Conservation (phyloP, 2,329 filamentous ascomycete species). For the Gnomoniopsis sp. region DNA sequence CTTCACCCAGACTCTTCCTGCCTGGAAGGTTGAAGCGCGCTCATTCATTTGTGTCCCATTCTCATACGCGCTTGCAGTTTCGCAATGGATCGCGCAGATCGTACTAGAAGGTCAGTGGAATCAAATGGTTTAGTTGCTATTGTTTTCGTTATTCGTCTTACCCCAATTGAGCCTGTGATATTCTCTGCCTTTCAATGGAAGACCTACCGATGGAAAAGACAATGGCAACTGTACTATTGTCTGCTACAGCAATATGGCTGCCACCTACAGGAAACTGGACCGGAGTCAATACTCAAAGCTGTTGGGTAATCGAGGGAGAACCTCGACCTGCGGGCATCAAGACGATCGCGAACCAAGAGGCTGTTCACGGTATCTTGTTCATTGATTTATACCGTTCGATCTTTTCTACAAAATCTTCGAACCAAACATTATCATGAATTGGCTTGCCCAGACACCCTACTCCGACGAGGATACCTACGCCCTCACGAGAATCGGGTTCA, state of each 20-base stretch:
- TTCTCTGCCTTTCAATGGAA: neutral
- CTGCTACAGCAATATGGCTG: neutral
- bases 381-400: too few relatives aligned
- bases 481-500: neutral
- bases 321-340: neutral
- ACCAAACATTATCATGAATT: neutral
- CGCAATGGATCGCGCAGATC: conserved; percentile 17
- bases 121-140: neutral
- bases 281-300: neutral
- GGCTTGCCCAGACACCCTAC: neutral
- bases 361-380: too few relatives aligned
- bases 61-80: too few relatives aligned
- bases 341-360: neutral
- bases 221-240: neutral
- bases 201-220: neutral
- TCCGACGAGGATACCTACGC: neutral
- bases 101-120: conserved; percentile 16
- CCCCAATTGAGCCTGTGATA: neutral
- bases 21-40: neutral
- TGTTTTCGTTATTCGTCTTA: neutral
- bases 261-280: neutral
- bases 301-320: neutral
- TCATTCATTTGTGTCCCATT: too few relatives aligned
- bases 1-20: too few relatives aligned
- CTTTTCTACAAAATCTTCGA: too few relatives aligned